Base-by-base conservation (phyloP, 768 basidiomycete species). In the Leccinum imitatum region DNA sequence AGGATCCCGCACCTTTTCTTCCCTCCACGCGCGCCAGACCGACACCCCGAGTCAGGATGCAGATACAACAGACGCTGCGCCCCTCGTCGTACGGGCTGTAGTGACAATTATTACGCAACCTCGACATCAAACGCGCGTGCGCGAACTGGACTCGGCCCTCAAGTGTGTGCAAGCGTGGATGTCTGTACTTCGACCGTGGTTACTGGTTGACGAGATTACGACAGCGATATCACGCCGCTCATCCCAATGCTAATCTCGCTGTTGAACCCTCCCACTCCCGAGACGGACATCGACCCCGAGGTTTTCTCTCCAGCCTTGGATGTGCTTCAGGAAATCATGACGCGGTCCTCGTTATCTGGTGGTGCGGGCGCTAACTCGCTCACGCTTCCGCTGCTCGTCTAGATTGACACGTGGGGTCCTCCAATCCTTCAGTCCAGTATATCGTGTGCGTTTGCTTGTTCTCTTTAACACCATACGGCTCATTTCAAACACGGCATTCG, bases 91-190 rank as follows among this genome's bases (percentile, higher is more conserved):
- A 2, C 84, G 85, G 59, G 87, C 87, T 11, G 80, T 97, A 48
- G 79, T 77, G 6, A 70, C 79, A 2, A 83, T 88, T 2, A 80
- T 94, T 30, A 76, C 73, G 2, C 78, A 69, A 35, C 77, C 75
- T 19, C 71, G 62, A 41, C 66, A 23, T 15, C 76, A 75, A 50
- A 63, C 67, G 59, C 60, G 52, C 39, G 59, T 58, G 5, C 67
- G 66, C 14, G 84, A 94, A 61, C 78, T 89, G 1, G 81, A 81
- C 17, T 84, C 91, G 0, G 90, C 91, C 0, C 79, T 95, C 56
- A 86, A 84, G 60, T 94, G 92, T 69, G 76, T 95, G 2, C 86
- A 91, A 69, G 86, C 90, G 3, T 98, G 94, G 94, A 84, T 95
- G 65, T 75, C 80, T 3, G 80, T 83, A 37, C 73, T 95, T 13